Conservation (phyloP, 352 stramenopile genomes). For the Aphanomyces invadans region DNA sequence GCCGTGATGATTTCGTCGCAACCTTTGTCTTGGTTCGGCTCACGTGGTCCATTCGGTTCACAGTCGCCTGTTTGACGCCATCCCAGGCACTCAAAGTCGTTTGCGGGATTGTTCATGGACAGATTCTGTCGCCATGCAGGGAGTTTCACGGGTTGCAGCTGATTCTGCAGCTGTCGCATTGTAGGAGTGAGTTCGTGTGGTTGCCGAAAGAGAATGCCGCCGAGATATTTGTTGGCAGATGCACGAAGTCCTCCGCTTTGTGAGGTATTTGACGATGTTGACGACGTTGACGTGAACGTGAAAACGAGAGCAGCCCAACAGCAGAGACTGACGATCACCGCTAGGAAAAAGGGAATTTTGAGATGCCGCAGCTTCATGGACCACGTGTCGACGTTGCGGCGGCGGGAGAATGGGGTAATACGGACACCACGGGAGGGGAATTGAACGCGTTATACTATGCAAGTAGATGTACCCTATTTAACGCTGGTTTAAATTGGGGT, state of each 20-base stretch:
- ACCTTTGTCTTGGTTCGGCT: conserved; percentile 21
- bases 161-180: conserved; percentile 21
- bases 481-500: not conserved
- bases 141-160: not conserved
- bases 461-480: not conserved
- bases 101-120: not conserved
- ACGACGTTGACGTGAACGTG: conserved; percentile 16
- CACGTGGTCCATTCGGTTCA: conserved; percentile 11
- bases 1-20: conserved; percentile 20
- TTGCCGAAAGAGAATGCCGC: not conserved
- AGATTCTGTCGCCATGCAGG: conserved; percentile 6
- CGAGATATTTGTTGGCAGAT: not conserved
- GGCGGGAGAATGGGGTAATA: no score
- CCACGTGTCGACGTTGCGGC: no score
- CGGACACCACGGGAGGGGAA: not conserved
- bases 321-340: conserved; percentile 17
- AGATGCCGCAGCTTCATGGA: conserved; percentile 22
- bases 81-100: conserved; percentile 22
- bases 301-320: conserved; percentile 17
- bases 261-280: not conserved
- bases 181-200: not conserved
- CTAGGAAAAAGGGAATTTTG: conserved; percentile 23
- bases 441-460: not conserved
- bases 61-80: conserved; percentile 24
- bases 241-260: not conserved